Evolutionary conservation across 345 rosid genomes (phyloP), one percentile per base, ranked within the genome.

Genomic region (Populus ilicifolia): DNA sequence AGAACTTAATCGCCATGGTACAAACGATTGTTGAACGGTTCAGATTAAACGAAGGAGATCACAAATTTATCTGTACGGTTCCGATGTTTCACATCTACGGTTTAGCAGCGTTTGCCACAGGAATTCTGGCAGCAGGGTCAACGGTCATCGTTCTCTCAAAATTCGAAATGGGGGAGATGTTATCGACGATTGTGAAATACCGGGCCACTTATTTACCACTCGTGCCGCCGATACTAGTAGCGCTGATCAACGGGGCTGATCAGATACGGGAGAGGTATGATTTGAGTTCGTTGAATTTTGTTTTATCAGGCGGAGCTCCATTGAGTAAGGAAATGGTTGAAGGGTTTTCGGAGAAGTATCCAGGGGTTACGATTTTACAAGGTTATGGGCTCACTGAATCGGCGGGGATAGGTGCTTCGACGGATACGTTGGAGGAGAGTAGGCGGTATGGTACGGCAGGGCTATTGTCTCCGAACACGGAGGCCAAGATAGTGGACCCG

Each of bases 21-120:
- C 84, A 89, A 67, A 83, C 81, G 0, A 39, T 86, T 25, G 54
- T 85, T 4, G 77, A 39, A 67, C 76, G 93, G 72, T 87, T 78
- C 84, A 75, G 48, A 13, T 62, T 46, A 48, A 80, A 68, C 1
- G 82, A 78, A 9, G 86, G 84, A 20, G 86, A 82, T 61, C 91
- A 87, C 17, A 85, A 71, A 20, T 87, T 89, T 81, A 65, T 94
- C 71, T 91, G 98, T 83, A 90, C 98, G 8, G 92, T 94, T 61
- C 98, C 98, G 5, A 93, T 94, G 98, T 94, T 86, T 76, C 98
- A 93, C 81, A 81, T 91, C 69, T 94, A 89, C 84, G 97, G 98
- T 29, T 80, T 93, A 52, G 91, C 87, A 0, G 87, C 88, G 46
- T 94, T 94, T 75, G 89, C 88, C 18, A 87, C 85, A 7, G 95